phyloP scores from a whole-genome alignment of 202 grass and related monocot genomes.

The Panicum virgatum region DNA sequence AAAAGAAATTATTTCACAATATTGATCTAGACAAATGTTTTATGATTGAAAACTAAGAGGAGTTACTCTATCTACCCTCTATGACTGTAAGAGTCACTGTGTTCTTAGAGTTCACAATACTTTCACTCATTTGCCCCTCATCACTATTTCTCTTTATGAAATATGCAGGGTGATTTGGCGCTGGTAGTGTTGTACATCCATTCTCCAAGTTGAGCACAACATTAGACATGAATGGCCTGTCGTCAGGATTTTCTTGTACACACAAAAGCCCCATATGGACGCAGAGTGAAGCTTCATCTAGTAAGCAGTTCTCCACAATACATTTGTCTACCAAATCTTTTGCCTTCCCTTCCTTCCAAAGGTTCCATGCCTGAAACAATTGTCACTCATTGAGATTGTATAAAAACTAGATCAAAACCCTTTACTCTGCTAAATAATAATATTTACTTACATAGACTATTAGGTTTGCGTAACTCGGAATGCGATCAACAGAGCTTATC shows the following conservation, averaged over 20 bases:
- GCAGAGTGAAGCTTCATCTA: not conserved
- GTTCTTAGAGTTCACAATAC: not conserved
- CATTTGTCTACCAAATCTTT: not conserved
- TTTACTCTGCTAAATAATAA: not conserved
- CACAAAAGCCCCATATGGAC: not conserved
- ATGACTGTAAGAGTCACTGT: not conserved
- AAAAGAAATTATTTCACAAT: not conserved
- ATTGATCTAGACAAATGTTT: not conserved
- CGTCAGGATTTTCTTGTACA: not conserved
- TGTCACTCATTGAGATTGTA: not conserved
- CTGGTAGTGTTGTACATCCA: not conserved
- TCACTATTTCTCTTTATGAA: not conserved
- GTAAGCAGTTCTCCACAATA: not conserved
- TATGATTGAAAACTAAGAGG: not conserved
- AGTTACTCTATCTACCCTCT: not conserved
- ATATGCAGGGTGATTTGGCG: not conserved
- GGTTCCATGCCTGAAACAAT: not conserved
- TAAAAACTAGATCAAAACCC: too few species aligned
- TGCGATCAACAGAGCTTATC: not conserved
- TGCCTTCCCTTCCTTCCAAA: not conserved
- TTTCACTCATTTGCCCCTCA: not conserved
- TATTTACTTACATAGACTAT: not conserved
- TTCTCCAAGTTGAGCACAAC: not conserved
- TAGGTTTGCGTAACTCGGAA: constrained; percentile 13
- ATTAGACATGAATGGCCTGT: not conserved